A percentile compares a stretch with the other conserved stretches of the same genome.
Evolutionary conservation across 2,329 filamentous ascomycete genomes (phyloP).

Genomic region (Didymellaceae sp.): DNA sequence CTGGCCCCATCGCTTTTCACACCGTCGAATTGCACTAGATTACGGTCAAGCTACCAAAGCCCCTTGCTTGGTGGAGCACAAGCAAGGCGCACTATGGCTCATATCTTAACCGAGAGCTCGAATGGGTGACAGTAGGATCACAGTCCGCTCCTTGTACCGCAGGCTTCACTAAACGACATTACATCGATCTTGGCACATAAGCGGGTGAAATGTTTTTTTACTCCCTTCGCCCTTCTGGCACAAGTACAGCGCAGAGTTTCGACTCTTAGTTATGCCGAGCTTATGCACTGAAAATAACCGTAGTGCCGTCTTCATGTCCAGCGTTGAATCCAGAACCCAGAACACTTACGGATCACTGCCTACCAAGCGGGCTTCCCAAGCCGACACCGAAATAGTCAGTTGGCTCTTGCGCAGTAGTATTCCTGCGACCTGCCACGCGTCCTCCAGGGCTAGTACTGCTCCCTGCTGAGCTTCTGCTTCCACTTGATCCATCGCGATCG

Average conservation of each 20-base stretch:
- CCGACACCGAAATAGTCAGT: slow-evolving; percentile 35
- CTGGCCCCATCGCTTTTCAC: slow-evolving; percentile 9
- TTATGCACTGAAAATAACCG: too few relatives aligned
- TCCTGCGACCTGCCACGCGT: slow-evolving; percentile 21
- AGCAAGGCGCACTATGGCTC: slow-evolving; percentile 1
- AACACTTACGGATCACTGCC: not conserved
- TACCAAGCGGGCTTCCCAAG: slow-evolving; percentile 10
- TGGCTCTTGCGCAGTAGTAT: slow-evolving; percentile 15
- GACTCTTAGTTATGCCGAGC: not conserved
- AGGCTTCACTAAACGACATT: not conserved
- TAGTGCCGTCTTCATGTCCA: too few relatives aligned
- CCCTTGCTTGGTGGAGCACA: too few relatives aligned
- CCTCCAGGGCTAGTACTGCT: slow-evolving; percentile 27
- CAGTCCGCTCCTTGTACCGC: not conserved
- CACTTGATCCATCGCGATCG: slow-evolving; percentile 10
- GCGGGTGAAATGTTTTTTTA: slow-evolving; percentile 1
- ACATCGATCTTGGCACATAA: not conserved
- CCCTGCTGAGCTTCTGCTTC: slow-evolving; percentile 21
- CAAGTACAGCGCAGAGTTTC: not conserved
- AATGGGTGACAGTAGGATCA: not conserved
- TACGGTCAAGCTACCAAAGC: not conserved
- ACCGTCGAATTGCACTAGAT: not conserved
- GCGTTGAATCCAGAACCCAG: not conserved
- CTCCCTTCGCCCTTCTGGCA: not conserved
- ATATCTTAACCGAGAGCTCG: not conserved